These are phyloP conservation scores for Penicillium subrubescens DNA, from an alignment of 495 filamentous ascomycete genomes.

Conservation along the genomic window DNA sequence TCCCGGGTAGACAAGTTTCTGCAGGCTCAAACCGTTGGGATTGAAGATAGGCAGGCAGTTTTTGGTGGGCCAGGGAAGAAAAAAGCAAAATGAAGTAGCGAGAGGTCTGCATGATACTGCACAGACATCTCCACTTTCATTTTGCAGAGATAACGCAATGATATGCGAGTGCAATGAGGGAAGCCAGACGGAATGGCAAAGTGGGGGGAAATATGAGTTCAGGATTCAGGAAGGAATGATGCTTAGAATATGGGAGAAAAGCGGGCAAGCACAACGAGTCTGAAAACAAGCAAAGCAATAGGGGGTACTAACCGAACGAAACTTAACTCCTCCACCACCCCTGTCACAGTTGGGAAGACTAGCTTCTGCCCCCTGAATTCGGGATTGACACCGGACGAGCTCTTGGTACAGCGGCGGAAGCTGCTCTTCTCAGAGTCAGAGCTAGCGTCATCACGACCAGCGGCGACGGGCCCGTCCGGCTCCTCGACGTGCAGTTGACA, in stretches of 20 bases:
- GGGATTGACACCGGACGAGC: conserved; percentile 60
- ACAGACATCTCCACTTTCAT: neutral
- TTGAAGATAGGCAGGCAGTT: neutral
- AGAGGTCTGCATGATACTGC: neutral
- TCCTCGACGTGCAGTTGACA: conserved; percentile 80
- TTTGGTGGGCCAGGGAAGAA: conserved; percentile 1
- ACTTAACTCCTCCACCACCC: conserved; percentile 73
- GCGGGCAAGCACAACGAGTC: neutral
- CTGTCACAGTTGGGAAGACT: conserved; percentile 60
- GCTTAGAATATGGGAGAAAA: neutral
- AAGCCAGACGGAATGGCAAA: neutral
- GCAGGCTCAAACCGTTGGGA: neutral
- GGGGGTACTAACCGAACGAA: conserved; percentile 68
- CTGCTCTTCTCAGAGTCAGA: conserved; percentile 54
- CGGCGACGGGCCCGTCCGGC: conserved; percentile 26
- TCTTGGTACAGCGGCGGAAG: conserved; percentile 71
- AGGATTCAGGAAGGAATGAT: neutral
- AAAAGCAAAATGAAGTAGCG: neutral
- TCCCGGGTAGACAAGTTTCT: conserved; percentile 2
- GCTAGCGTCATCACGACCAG: conserved; percentile 41
- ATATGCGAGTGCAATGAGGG: neutral
- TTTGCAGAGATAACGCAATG: conserved; percentile 2
- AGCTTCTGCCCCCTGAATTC: conserved; percentile 70
- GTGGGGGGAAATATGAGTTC: neutral
- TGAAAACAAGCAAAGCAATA: conserved; percentile 8